These are phyloP conservation scores for Carnegiea gigantea DNA, from an alignment of 179 eudicot genomes.

Conservation along the genomic window DNA sequence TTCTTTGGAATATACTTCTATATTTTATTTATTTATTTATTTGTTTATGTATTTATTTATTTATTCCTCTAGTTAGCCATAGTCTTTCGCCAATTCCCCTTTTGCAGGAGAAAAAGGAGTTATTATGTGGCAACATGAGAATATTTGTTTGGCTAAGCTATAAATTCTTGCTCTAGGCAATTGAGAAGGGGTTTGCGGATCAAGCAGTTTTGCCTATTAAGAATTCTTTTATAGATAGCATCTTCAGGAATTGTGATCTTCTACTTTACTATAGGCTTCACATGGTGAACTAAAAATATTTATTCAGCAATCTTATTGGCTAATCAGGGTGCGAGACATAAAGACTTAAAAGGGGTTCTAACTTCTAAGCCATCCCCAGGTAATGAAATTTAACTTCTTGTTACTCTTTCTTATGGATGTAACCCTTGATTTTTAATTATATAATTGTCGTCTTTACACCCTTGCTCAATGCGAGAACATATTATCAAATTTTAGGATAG, in stretches of 20 bases:
- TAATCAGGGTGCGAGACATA: slow-evolving; percentile 61
- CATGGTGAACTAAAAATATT: slow-evolving; percentile 84
- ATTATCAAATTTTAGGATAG: slow-evolving; percentile 57
- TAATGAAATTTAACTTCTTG: slow-evolving; percentile 20
- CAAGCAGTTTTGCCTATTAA: slow-evolving; percentile 94
- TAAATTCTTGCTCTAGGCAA: slow-evolving; percentile 46
- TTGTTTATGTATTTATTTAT: not conserved
- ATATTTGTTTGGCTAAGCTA: not conserved
- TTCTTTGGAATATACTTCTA: not conserved
- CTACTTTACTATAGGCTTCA: slow-evolving; percentile 70
- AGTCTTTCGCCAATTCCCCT: not conserved
- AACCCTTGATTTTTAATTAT: slow-evolving; percentile 5
- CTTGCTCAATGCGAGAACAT: slow-evolving; percentile 95
- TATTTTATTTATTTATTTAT: not conserved
- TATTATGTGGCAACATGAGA: not conserved
- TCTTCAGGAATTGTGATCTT: slow-evolving; percentile 88
- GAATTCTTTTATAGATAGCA: slow-evolving; percentile 91
- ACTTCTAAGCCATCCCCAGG: slow-evolving; percentile 77
- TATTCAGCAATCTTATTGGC: slow-evolving; percentile 77
- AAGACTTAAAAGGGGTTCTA: slow-evolving; percentile 68
- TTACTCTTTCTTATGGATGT: slow-evolving; percentile 20
- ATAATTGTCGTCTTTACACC: slow-evolving; percentile 44
- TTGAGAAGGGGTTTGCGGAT: slow-evolving; percentile 75
- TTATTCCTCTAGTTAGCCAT: not conserved
- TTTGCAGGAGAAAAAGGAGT: not conserved